Percentiles rank a stretch among this genome's conserved stretches.
These are phyloP conservation scores for Candida nanaspora DNA, from an alignment of 805 yeast species.

Conservation along the genomic window DNA sequence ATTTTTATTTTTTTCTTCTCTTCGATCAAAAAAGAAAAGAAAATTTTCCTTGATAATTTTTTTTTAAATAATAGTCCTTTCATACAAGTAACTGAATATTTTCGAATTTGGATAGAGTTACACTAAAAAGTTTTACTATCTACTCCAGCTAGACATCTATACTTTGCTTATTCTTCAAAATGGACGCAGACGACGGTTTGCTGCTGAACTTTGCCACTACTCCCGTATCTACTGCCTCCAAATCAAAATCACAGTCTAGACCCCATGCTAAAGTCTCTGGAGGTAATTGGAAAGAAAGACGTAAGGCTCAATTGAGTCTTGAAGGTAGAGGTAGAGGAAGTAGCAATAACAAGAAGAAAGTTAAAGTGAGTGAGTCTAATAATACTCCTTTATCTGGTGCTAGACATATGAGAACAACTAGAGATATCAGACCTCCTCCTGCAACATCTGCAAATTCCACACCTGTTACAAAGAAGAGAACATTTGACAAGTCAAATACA, in stretches of 20 bases:
- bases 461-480: conserved; percentile 3
- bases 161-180: neutral
- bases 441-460: neutral
- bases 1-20: no score
- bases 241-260: conserved; percentile 11
- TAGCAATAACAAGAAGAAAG: neutral
- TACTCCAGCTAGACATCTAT: no score
- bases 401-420: neutral
- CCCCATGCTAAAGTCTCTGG: conserved; percentile 42
- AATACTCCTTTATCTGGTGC: no score
- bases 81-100: no score
- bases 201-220: conserved; percentile 61
- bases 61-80: no score
- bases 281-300: conserved; percentile 78
- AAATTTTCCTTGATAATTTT: no score
- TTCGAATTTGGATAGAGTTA: no score
- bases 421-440: neutral
- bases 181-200: conserved; percentile 55
- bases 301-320: conserved; percentile 47
- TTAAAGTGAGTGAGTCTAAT: conserved; percentile 3
- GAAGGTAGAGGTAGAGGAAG: conserved; percentile 33
- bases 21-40: no score
- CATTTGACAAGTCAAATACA: conserved; percentile 9
- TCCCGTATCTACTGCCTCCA: conserved; percentile 17
- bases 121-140: no score